These are phyloP conservation scores for Urochloa ruziziensis DNA, from an alignment of 176 grass and related monocot genomes.

Conservation along the genomic window DNA sequence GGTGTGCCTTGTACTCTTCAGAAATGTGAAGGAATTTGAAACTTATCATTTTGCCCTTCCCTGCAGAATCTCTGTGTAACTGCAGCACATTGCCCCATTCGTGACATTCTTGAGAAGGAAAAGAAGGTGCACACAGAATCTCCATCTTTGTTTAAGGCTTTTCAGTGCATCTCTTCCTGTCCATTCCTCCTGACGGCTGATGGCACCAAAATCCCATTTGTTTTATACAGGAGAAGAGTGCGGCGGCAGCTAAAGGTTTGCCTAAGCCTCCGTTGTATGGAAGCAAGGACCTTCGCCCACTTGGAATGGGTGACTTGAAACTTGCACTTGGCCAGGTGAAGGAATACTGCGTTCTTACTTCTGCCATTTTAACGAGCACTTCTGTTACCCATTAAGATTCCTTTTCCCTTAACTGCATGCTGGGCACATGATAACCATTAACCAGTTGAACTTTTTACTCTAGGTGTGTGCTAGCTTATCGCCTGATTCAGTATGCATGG, in stretches of 20 bases:
- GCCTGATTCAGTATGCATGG: slow-evolving; percentile 54
- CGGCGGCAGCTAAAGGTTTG: slow-evolving; percentile 41
- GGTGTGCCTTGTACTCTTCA: background rate
- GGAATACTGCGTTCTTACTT: background rate
- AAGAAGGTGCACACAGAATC: slow-evolving; percentile 42
- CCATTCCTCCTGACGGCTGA: background rate
- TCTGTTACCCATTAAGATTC: background rate
- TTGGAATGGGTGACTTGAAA: slow-evolving; percentile 80
- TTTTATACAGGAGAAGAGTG: slow-evolving; percentile 49
- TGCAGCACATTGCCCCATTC: slow-evolving; percentile 49
- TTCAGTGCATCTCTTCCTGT: background rate
- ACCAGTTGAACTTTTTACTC: slow-evolving; percentile 13
- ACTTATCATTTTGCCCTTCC: slow-evolving; percentile 8
- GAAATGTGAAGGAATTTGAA: background rate
- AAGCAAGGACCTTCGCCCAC: slow-evolving; percentile 41
- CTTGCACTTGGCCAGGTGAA: slow-evolving; percentile 57
- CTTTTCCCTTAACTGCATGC: background rate
- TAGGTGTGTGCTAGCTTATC: slow-evolving; percentile 73
- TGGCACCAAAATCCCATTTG: background rate
- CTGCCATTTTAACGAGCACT: background rate
- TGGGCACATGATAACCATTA: background rate
- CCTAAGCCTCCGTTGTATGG: slow-evolving; percentile 47
- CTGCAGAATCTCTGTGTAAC: slow-evolving; percentile 65
- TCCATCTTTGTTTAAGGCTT: background rate
- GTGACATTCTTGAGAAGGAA: slow-evolving; percentile 62